Conservation (phyloP, 140 eudicot species). For the Bidens hawaiensis region DNA sequence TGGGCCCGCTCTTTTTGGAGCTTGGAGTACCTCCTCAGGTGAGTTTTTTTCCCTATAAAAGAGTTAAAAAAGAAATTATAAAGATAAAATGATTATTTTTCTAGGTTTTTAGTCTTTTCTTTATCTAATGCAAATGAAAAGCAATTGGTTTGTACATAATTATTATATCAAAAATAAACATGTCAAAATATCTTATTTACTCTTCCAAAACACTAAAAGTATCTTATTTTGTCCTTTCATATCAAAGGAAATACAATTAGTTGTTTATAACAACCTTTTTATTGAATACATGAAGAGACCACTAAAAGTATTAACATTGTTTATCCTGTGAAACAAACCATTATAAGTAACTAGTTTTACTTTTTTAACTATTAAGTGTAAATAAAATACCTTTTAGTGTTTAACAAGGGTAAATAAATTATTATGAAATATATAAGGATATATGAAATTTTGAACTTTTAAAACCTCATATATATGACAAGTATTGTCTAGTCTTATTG, state of each 20-base stretch:
- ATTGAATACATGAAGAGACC: neutral
- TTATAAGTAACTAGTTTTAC: no score
- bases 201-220: neutral
- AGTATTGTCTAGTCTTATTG: neutral
- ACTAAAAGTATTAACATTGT: no score
- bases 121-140: neutral
- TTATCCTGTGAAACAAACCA: no score
- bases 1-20: constrained; percentile 95
- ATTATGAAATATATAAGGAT: neutral
- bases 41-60: constrained; percentile 10
- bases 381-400: no score
- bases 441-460: neutral
- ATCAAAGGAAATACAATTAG: neutral
- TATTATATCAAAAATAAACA: no score
- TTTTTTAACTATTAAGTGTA: no score
- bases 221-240: neutral
- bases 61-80: no score
- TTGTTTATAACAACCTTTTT: neutral
- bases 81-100: neutral
- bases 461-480: neutral
- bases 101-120: neutral
- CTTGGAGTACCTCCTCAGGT: constrained; percentile 96
- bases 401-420: no score
- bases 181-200: neutral
- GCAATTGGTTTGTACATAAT: neutral